A percentile compares a stretch with the other conserved stretches of the same genome.
Conservation (phyloP, 2,329 filamentous ascomycete species). For the Aspergillus piperis region DNA sequence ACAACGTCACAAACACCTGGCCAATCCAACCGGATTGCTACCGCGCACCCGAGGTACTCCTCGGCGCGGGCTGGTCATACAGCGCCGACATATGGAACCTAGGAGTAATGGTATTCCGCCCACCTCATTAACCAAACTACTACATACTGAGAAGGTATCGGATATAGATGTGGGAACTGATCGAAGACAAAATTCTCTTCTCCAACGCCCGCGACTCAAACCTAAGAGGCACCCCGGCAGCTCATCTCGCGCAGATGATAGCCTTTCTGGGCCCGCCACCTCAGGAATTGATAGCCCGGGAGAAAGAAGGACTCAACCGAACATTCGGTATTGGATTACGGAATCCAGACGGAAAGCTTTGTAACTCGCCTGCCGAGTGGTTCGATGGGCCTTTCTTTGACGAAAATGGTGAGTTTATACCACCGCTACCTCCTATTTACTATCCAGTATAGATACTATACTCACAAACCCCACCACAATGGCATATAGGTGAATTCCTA, state of each 20-base stretch:
- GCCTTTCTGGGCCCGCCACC: background rate
- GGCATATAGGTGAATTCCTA: background rate
- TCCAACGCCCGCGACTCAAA: background rate
- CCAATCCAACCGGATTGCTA: slow-evolving; percentile 45
- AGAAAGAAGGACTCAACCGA: background rate
- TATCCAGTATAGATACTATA: no score
- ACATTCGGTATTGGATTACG: background rate
- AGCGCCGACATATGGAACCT: slow-evolving; percentile 43
- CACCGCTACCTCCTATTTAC: background rate
- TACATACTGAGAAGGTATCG: background rate
- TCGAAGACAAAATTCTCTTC: background rate
- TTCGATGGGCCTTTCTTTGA: background rate
- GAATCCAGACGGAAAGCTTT: background rate
- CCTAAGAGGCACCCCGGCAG: background rate
- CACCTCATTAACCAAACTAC: background rate
- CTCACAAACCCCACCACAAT: no score
- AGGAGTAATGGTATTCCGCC: slow-evolving; percentile 29
- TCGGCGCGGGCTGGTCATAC: slow-evolving; percentile 37
- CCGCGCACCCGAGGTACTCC: slow-evolving; percentile 39
- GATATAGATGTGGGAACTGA: background rate
- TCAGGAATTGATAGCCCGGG: background rate
- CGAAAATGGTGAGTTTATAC: background rate
- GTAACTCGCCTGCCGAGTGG: background rate
- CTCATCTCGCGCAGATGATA: background rate
- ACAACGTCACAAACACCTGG: background rate